A percentile compares a stretch with the other conserved stretches of the same genome.
Evolutionary conservation across 1,284 basidiomycete genomes (phyloP).

Genomic region (Sporisorium reilianum): DNA sequence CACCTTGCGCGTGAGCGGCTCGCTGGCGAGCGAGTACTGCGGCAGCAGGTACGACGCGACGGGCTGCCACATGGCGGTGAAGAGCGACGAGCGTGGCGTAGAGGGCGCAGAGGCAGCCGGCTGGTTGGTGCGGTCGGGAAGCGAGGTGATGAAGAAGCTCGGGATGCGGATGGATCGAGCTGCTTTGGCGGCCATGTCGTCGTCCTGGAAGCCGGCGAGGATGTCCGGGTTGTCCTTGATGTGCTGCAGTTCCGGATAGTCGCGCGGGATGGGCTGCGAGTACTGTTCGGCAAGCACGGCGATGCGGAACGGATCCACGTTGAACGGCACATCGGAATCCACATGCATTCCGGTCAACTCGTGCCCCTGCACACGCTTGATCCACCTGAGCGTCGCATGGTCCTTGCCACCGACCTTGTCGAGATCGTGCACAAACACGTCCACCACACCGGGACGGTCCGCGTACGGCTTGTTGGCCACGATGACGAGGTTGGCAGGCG

Average conservation of each 20-base stretch:
- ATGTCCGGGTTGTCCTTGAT: slow-evolving; percentile 30
- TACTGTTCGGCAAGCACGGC: slow-evolving; percentile 51
- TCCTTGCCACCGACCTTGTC: slow-evolving; percentile 41
- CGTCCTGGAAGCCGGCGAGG: slow-evolving; percentile 34
- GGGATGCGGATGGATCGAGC: slow-evolving; percentile 35
- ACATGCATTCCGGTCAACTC: slow-evolving; percentile 11
- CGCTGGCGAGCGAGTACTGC: slow-evolving; percentile 16
- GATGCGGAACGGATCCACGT: slow-evolving; percentile 47
- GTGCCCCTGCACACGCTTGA: slow-evolving; percentile 43
- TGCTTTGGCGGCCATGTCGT: slow-evolving; percentile 20
- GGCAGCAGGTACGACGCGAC: slow-evolving; percentile 17
- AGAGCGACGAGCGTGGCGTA: slow-evolving; percentile 20
- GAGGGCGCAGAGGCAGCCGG: background rate
- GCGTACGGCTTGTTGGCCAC: slow-evolving; percentile 55
- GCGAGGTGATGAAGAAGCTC: slow-evolving; percentile 49
- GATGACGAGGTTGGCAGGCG: slow-evolving; percentile 44
- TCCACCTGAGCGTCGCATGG: slow-evolving; percentile 43
- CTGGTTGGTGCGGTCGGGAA: slow-evolving; percentile 27
- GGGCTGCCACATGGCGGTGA: slow-evolving; percentile 35
- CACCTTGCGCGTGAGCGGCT: slow-evolving; percentile 20
- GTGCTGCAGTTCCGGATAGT: slow-evolving; percentile 30
- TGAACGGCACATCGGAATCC: slow-evolving; percentile 20
- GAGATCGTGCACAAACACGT: slow-evolving; percentile 56
- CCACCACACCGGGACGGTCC: slow-evolving; percentile 44
- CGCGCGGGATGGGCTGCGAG: slow-evolving; percentile 32